Conservation (phyloP, 768 basidiomycete species). For the Dendrothele bispora region DNA sequence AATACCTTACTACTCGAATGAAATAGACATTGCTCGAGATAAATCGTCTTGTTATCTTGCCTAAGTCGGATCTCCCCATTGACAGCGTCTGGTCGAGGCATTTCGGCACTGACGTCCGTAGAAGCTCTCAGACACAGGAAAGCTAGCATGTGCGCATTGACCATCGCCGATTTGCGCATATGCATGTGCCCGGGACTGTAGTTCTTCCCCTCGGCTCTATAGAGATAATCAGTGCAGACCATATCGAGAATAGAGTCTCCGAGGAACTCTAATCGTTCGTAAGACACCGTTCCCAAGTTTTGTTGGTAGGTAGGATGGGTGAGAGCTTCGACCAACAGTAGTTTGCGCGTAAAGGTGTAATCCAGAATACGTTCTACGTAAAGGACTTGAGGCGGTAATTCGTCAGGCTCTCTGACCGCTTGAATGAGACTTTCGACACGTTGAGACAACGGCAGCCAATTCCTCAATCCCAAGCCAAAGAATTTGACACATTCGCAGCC, state of each 20-base stretch:
- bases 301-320: conserved; percentile 71
- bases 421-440: conserved; percentile 46
- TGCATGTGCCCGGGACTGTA: conserved; percentile 72
- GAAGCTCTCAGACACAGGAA: conserved; percentile 59
- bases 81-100: conserved; percentile 42
- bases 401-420: conserved; percentile 34
- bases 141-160: conserved; percentile 73
- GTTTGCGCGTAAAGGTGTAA: conserved; percentile 62
- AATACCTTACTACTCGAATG: conserved; percentile 64
- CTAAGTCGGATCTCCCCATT: conserved; percentile 30
- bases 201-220: conserved; percentile 60
- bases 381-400: conserved; percentile 49
- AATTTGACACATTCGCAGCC: conserved; percentile 57
- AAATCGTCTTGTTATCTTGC: conserved; percentile 43
- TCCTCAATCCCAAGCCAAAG: conserved; percentile 59
- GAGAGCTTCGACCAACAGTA: conserved; percentile 70
- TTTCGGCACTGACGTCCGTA: conserved; percentile 41
- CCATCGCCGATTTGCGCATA: conserved; percentile 64
- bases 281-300: conserved; percentile 59
- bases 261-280: conserved; percentile 48
- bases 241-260: conserved; percentile 5
- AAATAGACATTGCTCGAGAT: conserved; percentile 70
- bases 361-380: conserved; percentile 67
- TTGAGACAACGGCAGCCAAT: conserved; percentile 47
- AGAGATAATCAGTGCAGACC: conserved; percentile 45